A percentile compares a stretch with the other conserved stretches of the same genome.
phyloP scores from a whole-genome alignment of 345 rosid species.

The Citrus trifoliata region DNA sequence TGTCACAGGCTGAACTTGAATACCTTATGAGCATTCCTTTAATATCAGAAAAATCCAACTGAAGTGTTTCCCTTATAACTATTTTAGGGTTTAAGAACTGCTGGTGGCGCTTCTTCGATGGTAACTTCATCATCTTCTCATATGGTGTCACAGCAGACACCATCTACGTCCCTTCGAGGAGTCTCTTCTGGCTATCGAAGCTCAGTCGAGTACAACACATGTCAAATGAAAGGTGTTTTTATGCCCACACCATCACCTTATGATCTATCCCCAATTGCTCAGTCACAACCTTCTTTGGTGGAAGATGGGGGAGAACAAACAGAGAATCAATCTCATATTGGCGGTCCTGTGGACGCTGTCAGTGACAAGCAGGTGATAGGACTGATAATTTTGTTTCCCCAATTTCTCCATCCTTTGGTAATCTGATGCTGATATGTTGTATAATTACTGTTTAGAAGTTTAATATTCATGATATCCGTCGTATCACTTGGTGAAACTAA shows the following conservation, averaged over 20 bases:
- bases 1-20: background rate
- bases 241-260: conserved; percentile 60
- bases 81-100: conserved; percentile 72
- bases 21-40: background rate
- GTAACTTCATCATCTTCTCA: conserved; percentile 60
- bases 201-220: conserved; percentile 64
- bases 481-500: background rate
- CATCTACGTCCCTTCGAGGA: conserved; percentile 59
- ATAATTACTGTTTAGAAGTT: background rate
- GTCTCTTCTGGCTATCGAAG: conserved; percentile 54
- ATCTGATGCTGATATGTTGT: conserved; percentile 16
- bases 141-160: conserved; percentile 56
- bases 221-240: conserved; percentile 76
- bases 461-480: background rate
- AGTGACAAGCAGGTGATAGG: conserved; percentile 70
- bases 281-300: conserved; percentile 46
- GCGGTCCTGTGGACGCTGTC: conserved; percentile 44
- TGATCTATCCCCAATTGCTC: conserved; percentile 47
- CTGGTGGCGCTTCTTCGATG: conserved; percentile 52
- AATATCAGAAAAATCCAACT: background rate
- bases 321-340: conserved; percentile 40
- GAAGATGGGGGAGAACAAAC: conserved; percentile 56
- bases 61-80: conserved; percentile 12
- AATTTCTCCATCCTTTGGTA: background rate
- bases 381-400: background rate